Base-by-base conservation (phyloP, 805 yeast species). In the Kuraishia molischiana region DNA sequence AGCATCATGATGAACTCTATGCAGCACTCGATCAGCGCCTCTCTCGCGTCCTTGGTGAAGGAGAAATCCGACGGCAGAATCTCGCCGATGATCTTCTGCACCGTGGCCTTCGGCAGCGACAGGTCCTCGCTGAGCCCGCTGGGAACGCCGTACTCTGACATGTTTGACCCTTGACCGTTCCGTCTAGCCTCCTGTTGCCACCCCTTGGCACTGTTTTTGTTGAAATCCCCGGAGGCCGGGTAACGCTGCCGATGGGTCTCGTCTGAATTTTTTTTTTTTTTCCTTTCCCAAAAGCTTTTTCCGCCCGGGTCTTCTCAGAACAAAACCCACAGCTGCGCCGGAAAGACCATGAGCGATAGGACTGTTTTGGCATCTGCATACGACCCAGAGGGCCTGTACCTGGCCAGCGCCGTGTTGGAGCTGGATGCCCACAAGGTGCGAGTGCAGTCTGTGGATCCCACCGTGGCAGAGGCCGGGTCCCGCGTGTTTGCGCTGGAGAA, bases 1-100 rank as follows among this genome's bases (percentile, higher is more conserved):
- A 90, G 65, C 41, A 90, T 85, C 95, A 92, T 90, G 42, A 92
- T 81, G 56, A 92, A 90, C 60, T 87, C 96, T 39, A 92, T 86
- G 50, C 97, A 87, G 58, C 96, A 90, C 54, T 92, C 97, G 32
- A 95, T 90, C 33, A 92, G 74, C 32, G 95, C 92, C 52, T 90
- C 97, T 41, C 97, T 69, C 2, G 97, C 95, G 46, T 92, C 97
- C 48, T 89, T 84, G 30, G 95, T 77, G 48, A 90, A 86, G 5
- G 89, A 78, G 40, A 85, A 68, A 52, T 89, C 97, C n/a, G 75
- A 63, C 14, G 96, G 96, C 22, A 90, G 66, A 24, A 92, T 84
- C 51, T 92, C 98, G 3, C 87, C 72, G 15, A 92, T 80, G 35
- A 92, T 86, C 58, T 92, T 92, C 55, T 90, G 97, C 2, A 92